Evolutionary conservation across 2,329 filamentous ascomycete genomes (phyloP), one percentile per base, ranked within the genome.

Genomic region (Diaporthe sp.): DNA sequence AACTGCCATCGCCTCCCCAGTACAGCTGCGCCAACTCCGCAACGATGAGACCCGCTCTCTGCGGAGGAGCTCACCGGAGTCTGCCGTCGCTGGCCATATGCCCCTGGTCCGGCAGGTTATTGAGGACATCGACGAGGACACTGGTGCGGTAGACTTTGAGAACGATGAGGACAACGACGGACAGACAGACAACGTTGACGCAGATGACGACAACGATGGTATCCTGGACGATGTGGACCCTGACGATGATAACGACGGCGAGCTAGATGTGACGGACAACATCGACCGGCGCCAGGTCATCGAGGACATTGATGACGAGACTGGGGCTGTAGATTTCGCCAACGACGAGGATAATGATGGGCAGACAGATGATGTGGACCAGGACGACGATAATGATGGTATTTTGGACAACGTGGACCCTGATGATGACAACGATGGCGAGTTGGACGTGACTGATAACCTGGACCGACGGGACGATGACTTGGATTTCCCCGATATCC

Each of bases 151-250:
- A 5, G 65, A 68, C 13, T 55, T 68, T 2, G 65, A 68, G 15
- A 53, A 68, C 17, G 65, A 68, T n/a, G 31, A 68, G 5, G 65
- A 68, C 12, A 42, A 68, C 7, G 65, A 68, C 13, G 62, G 62
- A 5, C 28, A 4, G 7, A 37, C 22, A n/a, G 62, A 68, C 46
- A 5, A 39, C 7, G 31, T 53, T 1, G 62, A 68, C 13, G 7
- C 17, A 17, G 62, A 67, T 17, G 44, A 51, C 13, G 62, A 67
- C 6, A 51, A 51, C 28, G 62, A 67, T 5, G 44, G 62, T 0
- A 67, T 67, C 17, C 13, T 67, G 8, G 44, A 67, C 3, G 5
- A 9, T 6, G 59, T 62, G 7, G 59, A 62, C n/a, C 59, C 39
- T 3, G 59, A 62, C n/a, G 59, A 62, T 8, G 59, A 62, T 7